Conservation (phyloP, 2,329 filamentous ascomycete species). For the Tolypocladium tundrense region DNA sequence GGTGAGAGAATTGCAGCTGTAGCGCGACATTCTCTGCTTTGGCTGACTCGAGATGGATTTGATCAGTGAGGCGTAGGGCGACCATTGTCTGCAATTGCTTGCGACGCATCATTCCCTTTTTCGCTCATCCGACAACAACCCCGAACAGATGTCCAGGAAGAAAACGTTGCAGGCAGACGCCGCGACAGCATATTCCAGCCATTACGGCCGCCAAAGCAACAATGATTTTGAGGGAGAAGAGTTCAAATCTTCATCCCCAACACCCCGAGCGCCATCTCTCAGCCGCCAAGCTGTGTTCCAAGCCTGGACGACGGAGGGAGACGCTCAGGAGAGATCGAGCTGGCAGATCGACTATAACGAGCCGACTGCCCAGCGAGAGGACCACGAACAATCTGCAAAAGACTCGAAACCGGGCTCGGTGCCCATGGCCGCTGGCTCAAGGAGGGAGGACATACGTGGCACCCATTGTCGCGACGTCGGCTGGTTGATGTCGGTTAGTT, state of each 20-base stretch:
- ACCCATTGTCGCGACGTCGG: conserved; percentile 31
- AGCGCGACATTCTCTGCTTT: conserved; percentile 85
- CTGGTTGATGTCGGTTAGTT: conserved; percentile 29
- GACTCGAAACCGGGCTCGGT: conserved; percentile 38
- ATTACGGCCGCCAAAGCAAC: conserved; percentile 33
- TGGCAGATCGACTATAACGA: conserved; percentile 40
- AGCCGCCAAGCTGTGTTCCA: conserved; percentile 35
- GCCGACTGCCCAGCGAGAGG: conserved; percentile 61
- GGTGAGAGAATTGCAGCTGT: conserved; percentile 87
- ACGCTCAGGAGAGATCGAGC: conserved; percentile 65
- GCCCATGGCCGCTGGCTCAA: conserved; percentile 23
- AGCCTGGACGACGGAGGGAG: conserved; percentile 46
- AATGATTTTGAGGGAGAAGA: conserved; percentile 72
- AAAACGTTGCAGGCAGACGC: conserved; percentile 20
- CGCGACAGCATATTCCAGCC: conserved; percentile 15
- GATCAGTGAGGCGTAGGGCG: conserved; percentile 53
- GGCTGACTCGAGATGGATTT: conserved; percentile 79
- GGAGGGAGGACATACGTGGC: conserved; percentile 43
- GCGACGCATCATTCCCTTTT: neutral
- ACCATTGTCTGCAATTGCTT: conserved; percentile 1
- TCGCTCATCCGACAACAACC: conserved; percentile 70
- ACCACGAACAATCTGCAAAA: conserved; percentile 67
- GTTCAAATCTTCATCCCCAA: conserved; percentile 61
- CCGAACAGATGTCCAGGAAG: conserved; percentile 33
- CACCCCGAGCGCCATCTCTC: conserved; percentile 58